A percentile compares a stretch with the other conserved stretches of the same genome.
Conservation (phyloP, 306 rosid genomes). For the Styphnolobium japonicum region DNA sequence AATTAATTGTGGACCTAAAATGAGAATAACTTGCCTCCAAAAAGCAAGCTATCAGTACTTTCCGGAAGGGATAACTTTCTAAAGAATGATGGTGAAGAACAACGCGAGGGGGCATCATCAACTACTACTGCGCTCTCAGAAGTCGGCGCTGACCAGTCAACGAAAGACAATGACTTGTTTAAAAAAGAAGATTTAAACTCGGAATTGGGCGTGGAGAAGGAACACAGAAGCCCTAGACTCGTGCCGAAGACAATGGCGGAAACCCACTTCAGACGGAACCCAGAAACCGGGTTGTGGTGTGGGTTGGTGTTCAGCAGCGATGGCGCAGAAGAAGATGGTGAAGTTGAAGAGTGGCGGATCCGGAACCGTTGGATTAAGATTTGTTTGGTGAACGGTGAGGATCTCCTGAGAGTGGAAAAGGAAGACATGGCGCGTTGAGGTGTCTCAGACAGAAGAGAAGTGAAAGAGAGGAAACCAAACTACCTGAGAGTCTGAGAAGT, state of each 20-base stretch:
- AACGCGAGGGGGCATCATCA: too few relatives aligned
- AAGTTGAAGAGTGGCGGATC: too few relatives aligned
- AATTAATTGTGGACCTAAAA: neutral
- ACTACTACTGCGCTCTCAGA: too few relatives aligned
- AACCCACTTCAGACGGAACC: constrained; percentile 39
- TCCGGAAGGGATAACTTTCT: constrained; percentile 59
- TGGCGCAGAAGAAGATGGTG: constrained; percentile 23
- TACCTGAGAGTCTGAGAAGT: too few relatives aligned
- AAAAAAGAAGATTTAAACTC: constrained; percentile 6
- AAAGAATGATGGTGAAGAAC: constrained; percentile 27
- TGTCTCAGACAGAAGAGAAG: too few relatives aligned
- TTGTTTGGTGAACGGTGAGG: constrained; percentile 29
- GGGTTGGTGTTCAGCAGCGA: too few relatives aligned
- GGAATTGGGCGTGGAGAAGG: constrained; percentile 31
- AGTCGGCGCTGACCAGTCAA: constrained; percentile 35
- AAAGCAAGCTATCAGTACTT: constrained; percentile 25
- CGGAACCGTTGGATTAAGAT: constrained; percentile 30
- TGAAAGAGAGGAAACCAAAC: too few relatives aligned
- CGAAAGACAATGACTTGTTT: constrained; percentile 20
- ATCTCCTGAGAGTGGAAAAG: constrained; percentile 44
- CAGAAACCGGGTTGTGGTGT: neutral
- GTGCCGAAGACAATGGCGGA: constrained; percentile 43
- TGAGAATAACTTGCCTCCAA: constrained; percentile 61
- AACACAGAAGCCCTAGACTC: constrained; percentile 53
- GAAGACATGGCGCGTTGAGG: constrained; percentile 44